Base-by-base conservation (phyloP, 2,329 filamentous ascomycete species). In the Aspergillus japonicus region DNA sequence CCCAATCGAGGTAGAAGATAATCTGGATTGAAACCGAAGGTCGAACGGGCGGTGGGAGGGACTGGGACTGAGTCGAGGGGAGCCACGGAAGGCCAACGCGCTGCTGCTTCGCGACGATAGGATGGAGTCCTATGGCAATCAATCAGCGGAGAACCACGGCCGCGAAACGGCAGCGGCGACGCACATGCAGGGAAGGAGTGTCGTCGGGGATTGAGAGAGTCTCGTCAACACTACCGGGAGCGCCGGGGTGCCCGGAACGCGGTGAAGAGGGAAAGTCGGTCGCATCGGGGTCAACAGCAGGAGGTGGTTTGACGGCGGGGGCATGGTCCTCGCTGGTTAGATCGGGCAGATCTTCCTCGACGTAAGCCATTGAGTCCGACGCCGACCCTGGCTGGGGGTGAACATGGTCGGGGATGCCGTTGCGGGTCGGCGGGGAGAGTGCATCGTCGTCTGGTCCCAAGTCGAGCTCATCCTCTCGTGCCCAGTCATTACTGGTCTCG, bases 31-130 rank as follows among this genome's bases (percentile, higher is more conserved):
- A 77, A 99, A 99, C 58, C 95, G 88, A 64, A 92, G 87, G 73
- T 99, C 95, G 75, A 99, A 99, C 4, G 95, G 94, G 70, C 94
- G 87, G 69, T 97, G 89, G 16, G 91, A 92, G 21, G 90, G 90
- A 16, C 89, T 91, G 14, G 91, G 88, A 67, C 89, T 92, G 64
- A 89, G 77, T 62, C 86, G 83, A 21, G 89, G 83, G 16, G 89
- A 88, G 66, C 86, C 87, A 60, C 88, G 81, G 39, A 89, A 88
- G 4, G 88, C 87, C 29, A 92, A 83, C 42, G 89, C 80, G 69
- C 89, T 92, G 76, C 91, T 92, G 42, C 87, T 85, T n/a, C 88
- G 86, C 5, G 91, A 83, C 21, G 84, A 86, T 16, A 79, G 68
- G 56, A 81, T 62, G 11, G 84, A 87, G 54, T 80, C 84, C 80